Evolutionary conservation across 495 filamentous ascomycete species (phyloP).

Genomic region (Penicillium crystallinum): DNA sequence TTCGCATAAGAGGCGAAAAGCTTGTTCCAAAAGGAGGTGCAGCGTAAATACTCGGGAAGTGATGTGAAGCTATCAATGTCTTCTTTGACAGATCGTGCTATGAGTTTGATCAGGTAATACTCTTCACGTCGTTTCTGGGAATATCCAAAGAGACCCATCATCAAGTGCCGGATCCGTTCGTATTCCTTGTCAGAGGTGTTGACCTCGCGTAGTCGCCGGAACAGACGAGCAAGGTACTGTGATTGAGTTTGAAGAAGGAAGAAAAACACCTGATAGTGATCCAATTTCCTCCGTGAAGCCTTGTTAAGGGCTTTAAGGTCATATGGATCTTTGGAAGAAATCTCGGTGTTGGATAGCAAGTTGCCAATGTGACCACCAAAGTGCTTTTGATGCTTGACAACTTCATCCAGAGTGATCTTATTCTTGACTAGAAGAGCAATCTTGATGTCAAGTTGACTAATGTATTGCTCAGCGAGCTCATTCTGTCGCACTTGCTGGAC

Average conservation of each 20-base stretch:
- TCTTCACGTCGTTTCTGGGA: constrained; percentile 95
- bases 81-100: constrained; percentile 76
- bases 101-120: constrained; percentile 90
- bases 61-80: constrained; percentile 71
- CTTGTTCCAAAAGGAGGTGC: constrained; percentile 89
- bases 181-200: constrained; percentile 87
- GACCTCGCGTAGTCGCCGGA: constrained; percentile 75
- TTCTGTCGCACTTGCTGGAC: constrained; percentile 97
- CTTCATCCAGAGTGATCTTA: constrained; percentile 98
- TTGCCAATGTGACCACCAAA: constrained; percentile 89
- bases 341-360: constrained; percentile 78
- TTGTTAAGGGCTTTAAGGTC: constrained; percentile 98
- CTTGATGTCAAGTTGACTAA: constrained; percentile 97
- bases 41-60: constrained; percentile 80
- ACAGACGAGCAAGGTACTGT: constrained; percentile 85
- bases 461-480: constrained; percentile 94
- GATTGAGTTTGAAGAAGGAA: constrained; percentile 97
- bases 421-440: constrained; percentile 98
- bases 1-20: constrained; percentile 83
- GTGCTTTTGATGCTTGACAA: constrained; percentile 93
- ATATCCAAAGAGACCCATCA: constrained; percentile 97
- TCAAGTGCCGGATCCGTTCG: constrained; percentile 83
- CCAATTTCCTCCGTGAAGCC: constrained; percentile 86
- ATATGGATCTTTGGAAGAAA: constrained; percentile 85
- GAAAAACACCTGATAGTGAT: constrained; percentile 96